These are phyloP conservation scores for Hypoxylon sp. DNA, from an alignment of 2,329 filamentous ascomycete genomes.

Conservation along the genomic window DNA sequence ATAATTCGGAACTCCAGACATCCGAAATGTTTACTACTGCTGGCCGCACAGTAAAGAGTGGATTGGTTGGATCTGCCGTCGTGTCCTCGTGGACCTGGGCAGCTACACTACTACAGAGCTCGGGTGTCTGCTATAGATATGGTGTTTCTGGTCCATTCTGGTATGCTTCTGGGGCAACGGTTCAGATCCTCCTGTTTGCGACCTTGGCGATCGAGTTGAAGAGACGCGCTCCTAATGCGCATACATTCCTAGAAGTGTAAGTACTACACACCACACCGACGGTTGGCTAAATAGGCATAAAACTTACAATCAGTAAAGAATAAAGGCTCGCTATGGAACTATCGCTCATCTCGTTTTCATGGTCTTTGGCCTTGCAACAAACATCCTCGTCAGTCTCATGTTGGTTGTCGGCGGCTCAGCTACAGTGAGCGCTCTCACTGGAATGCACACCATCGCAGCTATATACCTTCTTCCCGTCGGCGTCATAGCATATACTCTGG, in stretches of 20 bases:
- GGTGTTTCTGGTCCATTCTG: constrained; percentile 74
- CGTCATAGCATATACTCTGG: constrained; percentile 81
- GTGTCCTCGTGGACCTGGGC: constrained; percentile 96
- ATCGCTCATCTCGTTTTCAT: constrained; percentile 83
- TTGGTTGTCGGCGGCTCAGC: constrained; percentile 86
- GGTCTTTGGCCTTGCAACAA: constrained; percentile 85
- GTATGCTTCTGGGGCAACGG: constrained; percentile 76
- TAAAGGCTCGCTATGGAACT: constrained; percentile 51
- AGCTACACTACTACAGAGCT: constrained; percentile 83
- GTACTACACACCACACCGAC: too few species aligned
- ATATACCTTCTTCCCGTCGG: constrained; percentile 87
- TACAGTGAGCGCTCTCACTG: constrained; percentile 79
- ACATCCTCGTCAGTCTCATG: constrained; percentile 91
- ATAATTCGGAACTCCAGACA: constrained; percentile 80
- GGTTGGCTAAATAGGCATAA: neutral
- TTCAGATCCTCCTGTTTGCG: constrained; percentile 91
- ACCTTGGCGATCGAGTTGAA: constrained; percentile 93
- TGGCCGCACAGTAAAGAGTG: constrained; percentile 89
- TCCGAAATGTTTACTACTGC: constrained; percentile 95
- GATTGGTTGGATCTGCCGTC: constrained; percentile 89
- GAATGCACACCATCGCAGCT: constrained; percentile 82
- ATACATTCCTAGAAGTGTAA: constrained; percentile 85
- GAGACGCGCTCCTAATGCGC: constrained; percentile 86
- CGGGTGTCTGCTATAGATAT: constrained; percentile 86
- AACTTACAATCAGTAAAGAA: constrained; percentile 37